Base-by-base conservation (phyloP, 2,329 filamentous ascomycete genomes). In the Cladobotryum protrusum region DNA sequence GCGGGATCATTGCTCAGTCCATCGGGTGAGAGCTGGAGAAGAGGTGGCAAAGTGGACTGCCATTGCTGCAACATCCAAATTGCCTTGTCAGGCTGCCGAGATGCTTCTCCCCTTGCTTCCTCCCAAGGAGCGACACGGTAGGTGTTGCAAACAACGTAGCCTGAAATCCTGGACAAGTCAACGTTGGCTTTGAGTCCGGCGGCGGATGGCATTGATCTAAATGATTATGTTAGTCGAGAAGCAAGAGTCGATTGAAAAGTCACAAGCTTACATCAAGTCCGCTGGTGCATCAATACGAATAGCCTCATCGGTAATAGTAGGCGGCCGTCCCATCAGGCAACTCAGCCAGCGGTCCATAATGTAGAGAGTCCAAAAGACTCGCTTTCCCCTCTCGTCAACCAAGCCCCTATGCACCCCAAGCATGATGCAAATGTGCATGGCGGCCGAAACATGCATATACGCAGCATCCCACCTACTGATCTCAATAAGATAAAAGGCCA, bases 321-420 rank as follows among this genome's bases (percentile, higher is more conserved):
- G 70, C 1, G 75, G 73, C 13, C 75, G 68, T 5, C 76, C 75
- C 65, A 76, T 73, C 4, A 77, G 61, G 49, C 72, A 76, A 52
- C 74, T 72, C 39, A 77, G 54, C 61, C 64, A 77, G 42, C 74
- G 66, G 54, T 78, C 74, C 13, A 78, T 59, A n/a, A 74, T 67
- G 49, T 76, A 78, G 2, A 77, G 63, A 0, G 74, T 78, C 75
- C 75, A 78, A 48, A 78, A 77, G 5, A 73, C 64, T 34, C 75
- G 63, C 54, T 72, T 76, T 1, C 67, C 69, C 18, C 59, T 59
- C 56, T 77, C 74, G 39, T 74, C 67, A 3, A 67, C 61, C 55
- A 65, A 68, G 3, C 72, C 72, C 13, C 68, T 62, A 53, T 77
- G 72, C 1, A 73, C 65, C n/a, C 76, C 76, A 33, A 73, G 70